A percentile compares a stretch with the other conserved stretches of the same genome.
Evolutionary conservation across 805 yeast genomes (phyloP).

Genomic region (Starmerella davenportii): DNA sequence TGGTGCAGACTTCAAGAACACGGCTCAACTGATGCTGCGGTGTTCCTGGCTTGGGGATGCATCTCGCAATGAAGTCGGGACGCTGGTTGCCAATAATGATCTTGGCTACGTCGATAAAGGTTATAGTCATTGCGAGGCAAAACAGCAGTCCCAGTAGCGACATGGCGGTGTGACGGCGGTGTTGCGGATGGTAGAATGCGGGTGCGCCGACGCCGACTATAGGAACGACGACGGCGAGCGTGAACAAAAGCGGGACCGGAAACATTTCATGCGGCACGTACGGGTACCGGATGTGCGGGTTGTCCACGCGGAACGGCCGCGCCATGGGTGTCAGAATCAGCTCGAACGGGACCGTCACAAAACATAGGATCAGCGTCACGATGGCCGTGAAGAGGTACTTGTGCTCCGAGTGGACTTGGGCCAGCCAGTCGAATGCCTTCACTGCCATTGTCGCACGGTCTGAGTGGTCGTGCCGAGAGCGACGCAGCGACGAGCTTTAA

Average conservation of each 20-base stretch:
- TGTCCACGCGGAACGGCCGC: conserved; percentile 60
- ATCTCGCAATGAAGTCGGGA: conserved; percentile 81
- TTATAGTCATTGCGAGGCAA: conserved; percentile 39
- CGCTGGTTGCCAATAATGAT: conserved; percentile 77
- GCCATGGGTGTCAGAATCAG: conserved; percentile 37
- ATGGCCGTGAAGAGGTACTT: neutral
- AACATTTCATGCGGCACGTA: conserved; percentile 61
- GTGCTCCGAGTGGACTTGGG: too few relatives aligned
- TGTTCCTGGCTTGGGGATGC: conserved; percentile 45
- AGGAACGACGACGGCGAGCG: conserved; percentile 21
- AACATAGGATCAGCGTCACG: conserved; percentile 1
- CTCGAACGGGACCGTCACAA: conserved; percentile 15
- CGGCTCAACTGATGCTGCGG: conserved; percentile 26
- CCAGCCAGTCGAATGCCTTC: too few relatives aligned
- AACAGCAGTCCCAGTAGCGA: conserved; percentile 50
- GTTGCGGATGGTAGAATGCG: conserved; percentile 4
- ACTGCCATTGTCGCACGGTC: too few relatives aligned
- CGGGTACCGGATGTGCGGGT: conserved; percentile 65
- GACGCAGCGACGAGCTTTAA: too few relatives aligned
- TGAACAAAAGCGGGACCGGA: conserved; percentile 33
- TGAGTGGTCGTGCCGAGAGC: too few relatives aligned
- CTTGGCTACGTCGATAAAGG: conserved; percentile 57
- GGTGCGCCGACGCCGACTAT: conserved; percentile 15
- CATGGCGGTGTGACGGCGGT: conserved; percentile 28
- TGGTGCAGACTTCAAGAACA: conserved; percentile 24